phyloP scores from a whole-genome alignment of 1,284 basidiomycete species.

The Ustilago cynodontis region DNA sequence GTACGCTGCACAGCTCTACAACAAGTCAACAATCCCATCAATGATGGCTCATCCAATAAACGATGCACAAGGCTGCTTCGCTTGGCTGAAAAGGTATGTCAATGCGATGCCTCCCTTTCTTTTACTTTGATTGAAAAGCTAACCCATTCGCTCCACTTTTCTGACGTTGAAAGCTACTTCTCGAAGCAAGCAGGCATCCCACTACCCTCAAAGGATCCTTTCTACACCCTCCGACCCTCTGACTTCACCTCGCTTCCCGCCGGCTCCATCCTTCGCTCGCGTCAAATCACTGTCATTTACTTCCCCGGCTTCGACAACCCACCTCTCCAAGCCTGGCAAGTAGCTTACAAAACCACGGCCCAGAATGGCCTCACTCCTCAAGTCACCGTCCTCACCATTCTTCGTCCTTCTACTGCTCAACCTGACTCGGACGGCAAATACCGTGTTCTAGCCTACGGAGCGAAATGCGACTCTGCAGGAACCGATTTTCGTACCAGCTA shows the following conservation, averaged over 20 bases:
- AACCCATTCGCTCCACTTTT: not conserved
- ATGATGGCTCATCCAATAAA: conserved; percentile 1
- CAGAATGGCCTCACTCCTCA: conserved; percentile 50
- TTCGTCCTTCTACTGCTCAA: conserved; percentile 35
- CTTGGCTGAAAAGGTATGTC: conserved; percentile 28
- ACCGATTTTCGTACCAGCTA: conserved; percentile 52
- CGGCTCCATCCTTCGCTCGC: conserved; percentile 53
- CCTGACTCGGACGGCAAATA: conserved; percentile 39
- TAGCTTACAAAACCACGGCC: conserved; percentile 51
- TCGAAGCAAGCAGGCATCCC: conserved; percentile 28
- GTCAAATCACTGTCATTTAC: conserved; percentile 45
- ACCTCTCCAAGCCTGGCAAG: conserved; percentile 50
- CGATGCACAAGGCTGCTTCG: conserved; percentile 37
- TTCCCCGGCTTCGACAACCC: conserved; percentile 51
- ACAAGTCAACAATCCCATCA: not conserved
- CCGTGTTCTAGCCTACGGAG: conserved; percentile 35
- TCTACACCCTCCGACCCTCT: conserved; percentile 47
- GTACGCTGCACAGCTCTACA: no score
- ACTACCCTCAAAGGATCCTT: conserved; percentile 45
- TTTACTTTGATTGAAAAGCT: not conserved
- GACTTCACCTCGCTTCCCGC: conserved; percentile 23
- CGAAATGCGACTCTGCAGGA: conserved; percentile 47
- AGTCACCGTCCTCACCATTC: conserved; percentile 50
- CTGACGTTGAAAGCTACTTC: conserved; percentile 17
- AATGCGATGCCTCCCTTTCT: not conserved